These are phyloP conservation scores for Nepenthes alata DNA, from an alignment of 179 eudicot genomes.

Conservation along the genomic window DNA sequence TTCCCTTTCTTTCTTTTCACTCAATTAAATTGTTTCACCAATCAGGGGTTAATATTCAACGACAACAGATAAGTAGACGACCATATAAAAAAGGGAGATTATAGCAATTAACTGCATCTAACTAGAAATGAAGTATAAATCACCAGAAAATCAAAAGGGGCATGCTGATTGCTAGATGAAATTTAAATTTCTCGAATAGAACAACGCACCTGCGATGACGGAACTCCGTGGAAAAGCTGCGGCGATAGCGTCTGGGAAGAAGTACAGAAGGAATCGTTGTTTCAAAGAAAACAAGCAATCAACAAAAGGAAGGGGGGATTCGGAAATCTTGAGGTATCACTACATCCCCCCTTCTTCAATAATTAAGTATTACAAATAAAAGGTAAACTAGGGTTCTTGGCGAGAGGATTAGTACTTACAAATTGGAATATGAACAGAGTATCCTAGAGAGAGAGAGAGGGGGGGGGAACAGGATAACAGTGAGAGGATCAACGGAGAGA, in stretches of 20 bases:
- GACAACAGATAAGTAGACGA: too few relatives aligned
- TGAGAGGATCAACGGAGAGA: too few relatives aligned
- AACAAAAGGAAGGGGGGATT: not conserved
- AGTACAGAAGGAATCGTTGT: conserved; percentile 18
- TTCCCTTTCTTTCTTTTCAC: too few relatives aligned
- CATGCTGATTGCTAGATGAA: not conserved
- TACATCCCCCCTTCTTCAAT: too few relatives aligned
- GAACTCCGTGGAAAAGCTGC: conserved; percentile 24
- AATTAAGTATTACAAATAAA: too few relatives aligned
- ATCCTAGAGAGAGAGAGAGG: too few relatives aligned
- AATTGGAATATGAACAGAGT: not conserved
- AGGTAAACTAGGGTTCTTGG: too few relatives aligned
- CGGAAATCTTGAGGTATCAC: too few relatives aligned
- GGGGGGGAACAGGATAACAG: too few relatives aligned
- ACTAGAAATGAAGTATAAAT: not conserved
- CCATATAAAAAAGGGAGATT: not conserved
- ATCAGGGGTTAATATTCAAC: too few relatives aligned
- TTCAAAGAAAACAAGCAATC: not conserved
- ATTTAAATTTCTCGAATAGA: not conserved
- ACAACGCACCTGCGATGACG: conserved; percentile 27
- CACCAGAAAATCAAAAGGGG: not conserved
- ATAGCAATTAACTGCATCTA: not conserved
- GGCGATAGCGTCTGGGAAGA: conserved; percentile 18
- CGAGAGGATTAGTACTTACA: too few relatives aligned
- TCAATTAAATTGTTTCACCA: too few relatives aligned